phyloP scores from a whole-genome alignment of 2,329 filamentous ascomycete genomes.

The Aspergillus felis region DNA sequence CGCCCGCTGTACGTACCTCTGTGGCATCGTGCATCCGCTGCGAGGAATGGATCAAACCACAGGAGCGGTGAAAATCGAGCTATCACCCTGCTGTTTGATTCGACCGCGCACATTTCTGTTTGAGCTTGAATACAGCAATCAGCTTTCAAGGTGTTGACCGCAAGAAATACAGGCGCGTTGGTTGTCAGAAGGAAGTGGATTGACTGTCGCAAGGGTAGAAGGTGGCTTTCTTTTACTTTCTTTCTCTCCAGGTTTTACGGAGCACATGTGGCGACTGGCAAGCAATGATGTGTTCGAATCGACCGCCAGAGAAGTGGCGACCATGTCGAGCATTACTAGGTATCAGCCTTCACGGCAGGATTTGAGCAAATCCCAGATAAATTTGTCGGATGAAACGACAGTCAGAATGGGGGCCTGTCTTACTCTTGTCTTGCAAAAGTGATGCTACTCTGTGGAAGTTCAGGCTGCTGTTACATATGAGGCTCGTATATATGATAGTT shows the following conservation, averaged over 20 bases:
- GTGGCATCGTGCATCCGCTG: not conserved
- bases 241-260: too few species aligned
- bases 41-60: slow-evolving; percentile 9
- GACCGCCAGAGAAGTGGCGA: not conserved
- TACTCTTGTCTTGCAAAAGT: not conserved
- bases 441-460: not conserved
- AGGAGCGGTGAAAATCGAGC: slow-evolving; percentile 7
- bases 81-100: not conserved
- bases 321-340: not conserved
- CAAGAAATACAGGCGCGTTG: not conserved
- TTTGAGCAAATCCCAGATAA: not conserved
- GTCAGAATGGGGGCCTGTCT: not conserved
- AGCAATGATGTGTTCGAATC: not conserved
- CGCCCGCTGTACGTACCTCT: slow-evolving; percentile 5
- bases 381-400: not conserved
- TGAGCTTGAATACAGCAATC: not conserved
- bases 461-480: not conserved
- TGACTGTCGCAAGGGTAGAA: not conserved
- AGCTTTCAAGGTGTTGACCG: not conserved
- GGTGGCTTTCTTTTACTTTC: not conserved
- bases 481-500: not conserved
- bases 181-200: not conserved
- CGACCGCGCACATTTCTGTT: not conserved
- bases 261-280: not conserved
- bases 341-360: too few species aligned